A percentile compares a stretch with the other conserved stretches of the same genome.
phyloP scores from a whole-genome alignment of 1,284 basidiomycete species.

The Cryptococcus sp. region DNA sequence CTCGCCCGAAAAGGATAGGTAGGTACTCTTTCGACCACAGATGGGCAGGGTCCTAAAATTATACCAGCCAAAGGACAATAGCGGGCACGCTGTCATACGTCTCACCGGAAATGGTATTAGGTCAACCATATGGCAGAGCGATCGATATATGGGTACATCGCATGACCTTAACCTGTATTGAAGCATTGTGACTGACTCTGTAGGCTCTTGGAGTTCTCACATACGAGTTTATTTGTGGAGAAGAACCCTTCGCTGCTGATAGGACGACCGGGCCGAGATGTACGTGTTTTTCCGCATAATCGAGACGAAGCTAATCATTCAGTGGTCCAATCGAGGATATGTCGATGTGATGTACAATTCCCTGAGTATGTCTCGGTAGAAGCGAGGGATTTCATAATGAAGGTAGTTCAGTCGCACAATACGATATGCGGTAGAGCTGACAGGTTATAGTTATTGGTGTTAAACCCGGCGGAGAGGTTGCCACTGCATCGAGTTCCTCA shows the following conservation, averaged over 20 bases:
- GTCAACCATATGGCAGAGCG: conserved; percentile 42
- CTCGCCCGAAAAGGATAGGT: conserved; percentile 61
- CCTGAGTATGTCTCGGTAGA: conserved; percentile 59
- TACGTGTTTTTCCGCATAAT: conserved; percentile 8
- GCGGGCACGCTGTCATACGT: conserved; percentile 94
- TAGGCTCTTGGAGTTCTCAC: conserved; percentile 92
- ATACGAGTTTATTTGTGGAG: conserved; percentile 87
- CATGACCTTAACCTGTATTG: background rate
- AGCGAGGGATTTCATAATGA: conserved; percentile 61
- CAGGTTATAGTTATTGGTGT: conserved; percentile 1
- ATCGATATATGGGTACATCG: conserved; percentile 38
- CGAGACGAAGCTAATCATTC: background rate
- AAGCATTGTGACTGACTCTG: conserved; percentile 55
- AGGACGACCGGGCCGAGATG: conserved; percentile 20
- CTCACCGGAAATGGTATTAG: conserved; percentile 95
- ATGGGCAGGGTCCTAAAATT: background rate
- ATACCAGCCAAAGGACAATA: conserved; percentile 62
- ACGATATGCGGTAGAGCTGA: background rate
- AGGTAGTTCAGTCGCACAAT: conserved; percentile 45
- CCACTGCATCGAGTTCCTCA: background rate
- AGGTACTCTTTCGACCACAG: no score
- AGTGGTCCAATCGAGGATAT: conserved; percentile 40
- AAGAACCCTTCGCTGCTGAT: conserved; percentile 79
- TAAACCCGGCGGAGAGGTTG: conserved; percentile 1
- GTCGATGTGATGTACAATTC: conserved; percentile 66